Base-by-base conservation (phyloP, 176 grass and related monocot species). In the Bolboschoenus planiculmis region DNA sequence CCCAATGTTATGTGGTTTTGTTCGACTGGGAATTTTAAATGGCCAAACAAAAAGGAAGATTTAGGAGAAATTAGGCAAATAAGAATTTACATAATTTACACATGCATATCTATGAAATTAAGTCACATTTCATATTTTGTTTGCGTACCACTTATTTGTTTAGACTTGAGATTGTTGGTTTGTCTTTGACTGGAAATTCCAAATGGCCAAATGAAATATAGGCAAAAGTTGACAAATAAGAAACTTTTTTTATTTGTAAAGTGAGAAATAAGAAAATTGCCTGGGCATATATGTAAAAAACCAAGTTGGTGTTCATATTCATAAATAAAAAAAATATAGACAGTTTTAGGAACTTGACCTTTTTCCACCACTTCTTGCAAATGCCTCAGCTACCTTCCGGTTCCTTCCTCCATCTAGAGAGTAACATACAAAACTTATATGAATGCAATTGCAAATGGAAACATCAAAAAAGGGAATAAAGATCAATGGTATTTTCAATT, bases 361-460 rank as follows among this genome's bases (percentile, higher is more conserved):
- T 93, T 91, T 97, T 67, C 95, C 95, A 23, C 89, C 88, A 75
- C 83, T 86, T 91, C 92, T 87, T 86, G 95, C 92, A 84, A 97
- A 97, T 30, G 95, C 95, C 86, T 94, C 92, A 9, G 95, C 92
- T 59, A 98, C 95, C 92, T 78, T 91, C 80, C 95, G 89, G 67
- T 93, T 98, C 87, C 95, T 94, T 31, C 92, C 95, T 8, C 95
- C 92, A 92, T 92, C 95, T 97, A 84, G 37, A 87, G 84, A 85
- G 43, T 31, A 90, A 72, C 7, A 43, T 14, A 14, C 15, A 85
- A 79, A 78, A 56, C n/a, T 55, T 18, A 77, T 33, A 21, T 79
- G 27, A 34, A 20, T 26, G 2, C n/a, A 73, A 37, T 66, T 42
- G 29, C 23, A 26, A 42, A 23, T 62, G 33, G 4, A 42, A 59